Evolutionary conservation across 257 asterid species (phyloP).

Genomic region (Cruciata laevipes): DNA sequence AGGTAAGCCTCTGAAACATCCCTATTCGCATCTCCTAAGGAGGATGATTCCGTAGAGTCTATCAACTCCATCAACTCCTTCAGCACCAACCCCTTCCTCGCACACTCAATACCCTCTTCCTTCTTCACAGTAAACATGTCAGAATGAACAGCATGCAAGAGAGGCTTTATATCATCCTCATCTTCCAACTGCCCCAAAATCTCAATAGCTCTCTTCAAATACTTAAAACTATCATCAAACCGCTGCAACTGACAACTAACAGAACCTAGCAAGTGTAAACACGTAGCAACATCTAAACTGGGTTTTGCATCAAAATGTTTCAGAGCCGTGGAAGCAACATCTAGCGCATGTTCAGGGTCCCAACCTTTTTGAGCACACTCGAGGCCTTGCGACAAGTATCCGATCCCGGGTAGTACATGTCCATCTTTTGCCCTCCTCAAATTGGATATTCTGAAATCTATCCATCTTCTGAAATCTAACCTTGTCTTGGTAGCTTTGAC

Average conservation of each 20-base stretch:
- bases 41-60: conserved; percentile 42
- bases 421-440: conserved; percentile 43
- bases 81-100: conserved; percentile 64
- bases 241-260: conserved; percentile 45
- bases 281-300: conserved; percentile 74
- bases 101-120: conserved; percentile 72
- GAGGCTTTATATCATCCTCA: conserved; percentile 48
- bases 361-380: conserved; percentile 68
- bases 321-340: conserved; percentile 64
- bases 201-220: conserved; percentile 75
- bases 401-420: conserved; percentile 61
- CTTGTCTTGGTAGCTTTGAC: conserved; percentile 67
- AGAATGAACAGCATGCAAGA: conserved; percentile 66
- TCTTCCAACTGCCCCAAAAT: conserved; percentile 43
- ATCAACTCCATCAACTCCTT: conserved; percentile 57
- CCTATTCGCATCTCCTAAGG: conserved; percentile 70
- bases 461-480: conserved; percentile 65
- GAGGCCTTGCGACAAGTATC: conserved; percentile 68
- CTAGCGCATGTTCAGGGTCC: conserved; percentile 57
- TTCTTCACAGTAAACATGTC: conserved; percentile 71
- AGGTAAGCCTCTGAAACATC: conserved; percentile 80
- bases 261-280: conserved; percentile 82
- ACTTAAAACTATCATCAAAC: conserved; percentile 76
- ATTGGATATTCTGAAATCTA: conserved; percentile 7
- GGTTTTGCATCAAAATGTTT: conserved; percentile 37